These are phyloP conservation scores for Paspalum notatum DNA, from an alignment of 176 grass and related monocot genomes.

Conservation along the genomic window DNA sequence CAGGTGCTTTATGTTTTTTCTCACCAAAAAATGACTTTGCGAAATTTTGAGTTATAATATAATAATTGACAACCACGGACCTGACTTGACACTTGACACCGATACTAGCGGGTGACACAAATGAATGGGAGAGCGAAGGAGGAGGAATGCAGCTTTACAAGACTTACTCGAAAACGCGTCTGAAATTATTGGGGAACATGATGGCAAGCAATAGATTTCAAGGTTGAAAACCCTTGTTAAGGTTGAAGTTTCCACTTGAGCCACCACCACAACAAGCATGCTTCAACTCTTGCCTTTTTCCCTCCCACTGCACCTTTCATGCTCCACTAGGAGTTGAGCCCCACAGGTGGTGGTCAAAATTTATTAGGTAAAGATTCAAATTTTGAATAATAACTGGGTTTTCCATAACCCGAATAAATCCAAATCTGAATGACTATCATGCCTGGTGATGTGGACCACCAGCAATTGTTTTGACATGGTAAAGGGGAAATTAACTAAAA, in stretches of 20 bases:
- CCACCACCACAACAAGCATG: constrained; percentile 49
- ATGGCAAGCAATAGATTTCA: constrained; percentile 53
- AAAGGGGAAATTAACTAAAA: constrained; percentile 44
- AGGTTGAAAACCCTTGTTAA: constrained; percentile 43
- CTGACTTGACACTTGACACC: constrained; percentile 23
- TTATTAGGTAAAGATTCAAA: constrained; percentile 45
- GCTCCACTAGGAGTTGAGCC: constrained; percentile 37
- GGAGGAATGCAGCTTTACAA: constrained; percentile 27
- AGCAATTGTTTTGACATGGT: constrained; percentile 42
- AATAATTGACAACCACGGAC: neutral
- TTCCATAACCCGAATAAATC: constrained; percentile 34
- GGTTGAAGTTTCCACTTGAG: constrained; percentile 51
- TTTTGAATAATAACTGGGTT: neutral
- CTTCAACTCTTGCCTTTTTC: constrained; percentile 41
- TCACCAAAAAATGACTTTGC: neutral
- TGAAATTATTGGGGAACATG: constrained; percentile 42
- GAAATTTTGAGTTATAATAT: neutral
- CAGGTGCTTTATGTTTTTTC: neutral
- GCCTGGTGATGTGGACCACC: constrained; percentile 53
- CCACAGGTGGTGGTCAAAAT: constrained; percentile 30
- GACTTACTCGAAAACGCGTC: constrained; percentile 40
- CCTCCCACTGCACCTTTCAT: constrained; percentile 25
- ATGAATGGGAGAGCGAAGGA: constrained; percentile 23
- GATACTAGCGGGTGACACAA: constrained; percentile 26
- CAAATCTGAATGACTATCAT: constrained; percentile 40